Base-by-base conservation (phyloP, 371 early-diverging fungal species). In the Mucor irregularis region DNA sequence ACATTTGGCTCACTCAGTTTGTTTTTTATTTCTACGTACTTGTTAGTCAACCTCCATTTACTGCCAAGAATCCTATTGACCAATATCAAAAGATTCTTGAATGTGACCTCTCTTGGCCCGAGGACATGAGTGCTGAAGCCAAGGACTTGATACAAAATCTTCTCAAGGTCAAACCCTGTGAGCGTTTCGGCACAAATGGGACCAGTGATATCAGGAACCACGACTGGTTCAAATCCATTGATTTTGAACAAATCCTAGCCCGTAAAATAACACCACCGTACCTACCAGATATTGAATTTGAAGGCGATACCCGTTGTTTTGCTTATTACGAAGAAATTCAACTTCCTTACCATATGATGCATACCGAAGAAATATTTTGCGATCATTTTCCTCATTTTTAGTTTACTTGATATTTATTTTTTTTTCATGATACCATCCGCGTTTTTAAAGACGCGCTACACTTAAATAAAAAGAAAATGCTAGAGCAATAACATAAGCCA, bases 51-150 rank as follows among this genome's bases (percentile, higher is more conserved):
- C 93, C 96, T 21, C 96, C 96, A 50, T 96, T 94, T 79, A 90
- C 88, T 71, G 94, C 95, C 68, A 93, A 94, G 56, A 94, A 92
- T 64, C 93, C 93, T 24, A 85, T 92, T 63, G 86, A 89, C 49
- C 77, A 95, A 53, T 96, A 96, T 70, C 95, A 93, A 71, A 91
- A 90, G 68, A 96, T 98, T 55, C 74, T 95, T 56, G 83, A 86
- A 1, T 87, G 90, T 49, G 80, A 84, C 24, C 75, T 91, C n/a
- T 74, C 78, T 61, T 90, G 80, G 62, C 95, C 96, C 16, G 58
- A 85, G 13, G 84, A 84, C 64, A 96, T 94, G 28, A 91, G 91
- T 64, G 80, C 88, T 1, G 70, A 80, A 9, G 90, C 94, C 21
- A 90, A 89, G 62, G 94, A 96, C 79, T 73, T 98, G 29, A 78